Evolutionary conservation across 2,329 filamentous ascomycete species (phyloP).

Genomic region (Ophiocordyceps camponoti-floridani): DNA sequence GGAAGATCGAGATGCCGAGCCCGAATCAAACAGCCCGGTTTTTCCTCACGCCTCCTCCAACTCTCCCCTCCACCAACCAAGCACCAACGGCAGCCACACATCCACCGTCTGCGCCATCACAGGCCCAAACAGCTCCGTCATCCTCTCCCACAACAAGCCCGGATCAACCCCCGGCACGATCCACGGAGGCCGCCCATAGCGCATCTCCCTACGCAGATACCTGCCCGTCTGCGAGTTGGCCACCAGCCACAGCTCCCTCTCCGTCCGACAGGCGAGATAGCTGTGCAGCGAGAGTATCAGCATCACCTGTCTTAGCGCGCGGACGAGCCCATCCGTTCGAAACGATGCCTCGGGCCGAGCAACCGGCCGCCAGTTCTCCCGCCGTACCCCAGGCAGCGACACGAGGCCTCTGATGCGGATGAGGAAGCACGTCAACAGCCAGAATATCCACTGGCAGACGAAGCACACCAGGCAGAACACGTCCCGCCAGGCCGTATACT

Average conservation of each 20-base stretch:
- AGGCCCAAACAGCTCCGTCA: neutral
- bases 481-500: neutral
- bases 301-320: slow-evolving; percentile 1
- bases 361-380: neutral
- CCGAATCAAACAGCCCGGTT: neutral
- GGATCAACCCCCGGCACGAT: slow-evolving; percentile 3
- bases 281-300: slow-evolving; percentile 4
- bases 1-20: neutral
- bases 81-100: neutral
- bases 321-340: neutral
- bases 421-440: neutral
- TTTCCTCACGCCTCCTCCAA: neutral
- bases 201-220: slow-evolving; percentile 9
- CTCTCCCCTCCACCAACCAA: neutral
- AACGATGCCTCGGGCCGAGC: neutral
- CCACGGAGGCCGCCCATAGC: slow-evolving; percentile 1
- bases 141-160: neutral
- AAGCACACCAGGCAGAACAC: neutral
- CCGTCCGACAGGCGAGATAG: slow-evolving; percentile 5
- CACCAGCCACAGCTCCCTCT: slow-evolving; percentile 12
- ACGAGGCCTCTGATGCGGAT: neutral
- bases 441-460: neutral
- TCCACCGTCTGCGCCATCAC: neutral
- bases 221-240: slow-evolving; percentile 13
- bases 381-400: neutral